These are phyloP conservation scores for Flaveria bidentis DNA, from an alignment of 129 eudicot species.

Conservation along the genomic window DNA sequence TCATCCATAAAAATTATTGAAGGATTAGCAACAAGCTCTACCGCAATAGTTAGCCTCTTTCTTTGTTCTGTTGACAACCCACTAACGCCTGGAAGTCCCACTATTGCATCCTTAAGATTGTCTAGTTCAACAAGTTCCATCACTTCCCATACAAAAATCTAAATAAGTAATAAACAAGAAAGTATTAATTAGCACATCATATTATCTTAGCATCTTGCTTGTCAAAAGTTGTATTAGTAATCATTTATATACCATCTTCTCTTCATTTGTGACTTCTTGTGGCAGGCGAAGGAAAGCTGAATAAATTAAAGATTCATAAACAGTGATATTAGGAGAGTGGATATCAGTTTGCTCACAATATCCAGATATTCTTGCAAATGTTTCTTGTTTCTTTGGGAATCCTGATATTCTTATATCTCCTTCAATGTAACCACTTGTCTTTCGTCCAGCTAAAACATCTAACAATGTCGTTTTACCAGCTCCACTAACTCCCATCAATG, in stretches of 20 bases:
- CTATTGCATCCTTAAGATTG: slow-evolving; percentile 68
- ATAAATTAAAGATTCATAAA: slow-evolving; percentile 72
- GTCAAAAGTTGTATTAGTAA: neutral
- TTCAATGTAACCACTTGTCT: slow-evolving; percentile 88
- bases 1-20: slow-evolving; percentile 98
- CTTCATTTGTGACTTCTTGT: slow-evolving; percentile 68
- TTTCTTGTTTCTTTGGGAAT: slow-evolving; percentile 85
- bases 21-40: slow-evolving; percentile 97
- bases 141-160: slow-evolving; percentile 80
- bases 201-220: neutral
- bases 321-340: slow-evolving; percentile 83
- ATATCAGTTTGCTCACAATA: slow-evolving; percentile 97
- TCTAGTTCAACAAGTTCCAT: slow-evolving; percentile 82
- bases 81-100: slow-evolving; percentile 80
- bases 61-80: slow-evolving; percentile 92
- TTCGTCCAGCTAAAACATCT: slow-evolving; percentile 95
- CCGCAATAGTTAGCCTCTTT: slow-evolving; percentile 91
- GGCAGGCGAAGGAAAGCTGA: slow-evolving; percentile 94
- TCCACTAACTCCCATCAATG: slow-evolving; percentile 98
- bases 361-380: slow-evolving; percentile 88
- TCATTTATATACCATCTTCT: slow-evolving; percentile 62
- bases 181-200: neutral
- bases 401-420: slow-evolving; percentile 89
- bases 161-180: slow-evolving; percentile 10
- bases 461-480: slow-evolving; percentile 93